A percentile compares a stretch with the other conserved stretches of the same genome.
These are phyloP conservation scores for Anaeromyces robustus DNA, from an alignment of 192 early-diverging fungal species.

Conservation along the genomic window DNA sequence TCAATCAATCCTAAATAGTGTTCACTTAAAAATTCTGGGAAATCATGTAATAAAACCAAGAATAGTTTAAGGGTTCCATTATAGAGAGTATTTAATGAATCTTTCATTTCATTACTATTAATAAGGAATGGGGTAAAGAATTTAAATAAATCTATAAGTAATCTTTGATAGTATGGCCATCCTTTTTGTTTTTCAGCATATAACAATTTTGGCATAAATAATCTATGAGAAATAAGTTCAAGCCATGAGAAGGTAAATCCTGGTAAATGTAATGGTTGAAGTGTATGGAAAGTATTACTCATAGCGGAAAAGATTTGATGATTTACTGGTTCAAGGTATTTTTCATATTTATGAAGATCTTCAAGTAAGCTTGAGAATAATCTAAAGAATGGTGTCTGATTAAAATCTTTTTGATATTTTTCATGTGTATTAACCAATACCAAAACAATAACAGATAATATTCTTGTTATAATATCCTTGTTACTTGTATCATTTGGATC, in stretches of 20 bases:
- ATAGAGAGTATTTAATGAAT: constrained; percentile 56
- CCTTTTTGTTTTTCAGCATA: constrained; percentile 60
- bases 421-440: constrained; percentile 75
- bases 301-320: constrained; percentile 54
- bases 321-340: constrained; percentile 47
- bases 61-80: constrained; percentile 76
- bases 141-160: constrained; percentile 67
- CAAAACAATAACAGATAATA: constrained; percentile 72
- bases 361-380: constrained; percentile 68
- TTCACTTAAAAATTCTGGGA: constrained; percentile 90
- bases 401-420: constrained; percentile 57
- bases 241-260: constrained; percentile 92
- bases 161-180: constrained; percentile 73
- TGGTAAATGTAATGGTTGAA: constrained; percentile 75
- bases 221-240: constrained; percentile 79
- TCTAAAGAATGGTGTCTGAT: constrained; percentile 81
- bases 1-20: constrained; percentile 85
- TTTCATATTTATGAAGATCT: constrained; percentile 55
- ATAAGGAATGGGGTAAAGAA: constrained; percentile 76
- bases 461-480: constrained; percentile 44
- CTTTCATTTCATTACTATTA: constrained; percentile 42
- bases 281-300: constrained; percentile 64
- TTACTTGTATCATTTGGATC: constrained; percentile 29
- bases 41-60: constrained; percentile 86
- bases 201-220: constrained; percentile 78